These are phyloP conservation scores for Globisporangium carolinianum DNA, from an alignment of 352 stramenopile species.

Conservation along the genomic window DNA sequence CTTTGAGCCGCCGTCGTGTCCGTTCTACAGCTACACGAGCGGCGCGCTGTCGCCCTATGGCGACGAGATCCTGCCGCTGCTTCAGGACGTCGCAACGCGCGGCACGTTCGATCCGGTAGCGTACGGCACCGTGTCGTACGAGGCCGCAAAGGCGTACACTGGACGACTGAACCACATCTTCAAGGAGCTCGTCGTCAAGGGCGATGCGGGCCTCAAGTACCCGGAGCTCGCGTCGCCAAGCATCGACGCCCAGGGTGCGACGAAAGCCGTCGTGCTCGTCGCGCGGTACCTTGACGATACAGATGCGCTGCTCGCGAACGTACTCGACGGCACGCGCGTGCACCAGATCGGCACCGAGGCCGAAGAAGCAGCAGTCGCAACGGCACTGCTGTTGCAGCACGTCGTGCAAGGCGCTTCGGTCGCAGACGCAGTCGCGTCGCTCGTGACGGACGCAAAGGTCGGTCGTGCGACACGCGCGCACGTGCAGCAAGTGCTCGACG, in stretches of 20 bases:
- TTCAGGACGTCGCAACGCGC: slow-evolving; percentile 37
- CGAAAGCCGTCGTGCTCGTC: slow-evolving; percentile 49
- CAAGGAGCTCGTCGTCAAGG: slow-evolving; percentile 59
- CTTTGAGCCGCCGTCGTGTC: slow-evolving; percentile 46
- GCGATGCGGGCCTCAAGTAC: slow-evolving; percentile 49
- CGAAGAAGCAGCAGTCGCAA: slow-evolving; percentile 43
- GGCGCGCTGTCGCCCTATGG: slow-evolving; percentile 55
- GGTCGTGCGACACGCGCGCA: slow-evolving; percentile 19
- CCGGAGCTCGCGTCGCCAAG: slow-evolving; percentile 42
- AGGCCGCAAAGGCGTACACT: slow-evolving; percentile 45
- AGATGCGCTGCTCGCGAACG: slow-evolving; percentile 31
- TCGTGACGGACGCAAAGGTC: slow-evolving; percentile 31
- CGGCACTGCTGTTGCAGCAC: slow-evolving; percentile 41
- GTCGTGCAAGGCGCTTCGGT: slow-evolving; percentile 35
- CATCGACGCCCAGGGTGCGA: slow-evolving; percentile 52
- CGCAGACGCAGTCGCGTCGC: slow-evolving; percentile 24
- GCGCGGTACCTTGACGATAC: slow-evolving; percentile 38
- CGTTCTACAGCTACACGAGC: slow-evolving; percentile 57
- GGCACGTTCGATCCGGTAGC: slow-evolving; percentile 34
- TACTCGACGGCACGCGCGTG: slow-evolving; percentile 37
- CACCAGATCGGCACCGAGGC: slow-evolving; percentile 47
- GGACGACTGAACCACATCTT: slow-evolving; percentile 61
- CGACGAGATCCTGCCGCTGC: slow-evolving; percentile 54
- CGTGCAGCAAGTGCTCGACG: slow-evolving; percentile 41
- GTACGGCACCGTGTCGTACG: slow-evolving; percentile 45